A percentile compares a stretch with the other conserved stretches of the same genome.
Conservation (phyloP, 176 grass and related monocot genomes). For the Carex myosuroides region DNA sequence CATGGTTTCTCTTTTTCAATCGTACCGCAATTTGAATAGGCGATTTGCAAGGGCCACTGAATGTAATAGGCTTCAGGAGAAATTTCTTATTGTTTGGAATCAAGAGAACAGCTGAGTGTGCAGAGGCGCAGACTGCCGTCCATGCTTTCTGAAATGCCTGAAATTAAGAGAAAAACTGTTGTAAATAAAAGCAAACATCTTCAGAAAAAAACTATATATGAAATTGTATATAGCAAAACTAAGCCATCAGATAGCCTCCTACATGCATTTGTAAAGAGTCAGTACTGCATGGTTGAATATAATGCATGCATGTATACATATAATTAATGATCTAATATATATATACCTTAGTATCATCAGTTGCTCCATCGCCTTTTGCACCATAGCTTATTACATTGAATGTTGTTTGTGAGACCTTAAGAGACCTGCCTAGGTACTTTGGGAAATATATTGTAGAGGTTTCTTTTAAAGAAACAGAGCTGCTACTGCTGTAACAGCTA, state of each 20-base stretch:
- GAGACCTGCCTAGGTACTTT: slow-evolving; percentile 11
- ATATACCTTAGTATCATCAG: slow-evolving; percentile 45
- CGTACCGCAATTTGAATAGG: slow-evolving; percentile 29
- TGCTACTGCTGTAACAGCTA: slow-evolving; percentile 1
- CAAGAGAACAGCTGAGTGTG: slow-evolving; percentile 32
- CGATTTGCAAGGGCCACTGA: slow-evolving; percentile 62
- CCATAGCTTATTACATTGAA: slow-evolving; percentile 49
- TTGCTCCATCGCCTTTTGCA: slow-evolving; percentile 35
- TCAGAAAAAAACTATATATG: neutral
- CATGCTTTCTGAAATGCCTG: slow-evolving; percentile 45
- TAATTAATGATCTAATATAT: neutral
- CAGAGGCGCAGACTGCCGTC: slow-evolving; percentile 47
- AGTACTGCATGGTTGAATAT: too few species aligned
- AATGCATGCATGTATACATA: neutral
- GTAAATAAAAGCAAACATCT: neutral
- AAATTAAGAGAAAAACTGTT: neutral
- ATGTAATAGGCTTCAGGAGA: slow-evolving; percentile 37
- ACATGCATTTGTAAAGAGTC: too few species aligned
- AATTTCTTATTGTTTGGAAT: slow-evolving; percentile 43
- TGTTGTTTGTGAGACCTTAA: slow-evolving; percentile 21
- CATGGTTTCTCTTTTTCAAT: neutral
- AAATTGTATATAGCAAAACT: too few species aligned
- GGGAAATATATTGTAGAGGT: neutral
- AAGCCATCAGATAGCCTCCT: too few species aligned
- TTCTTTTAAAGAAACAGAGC: neutral